Evolutionary conservation across 345 rosid genomes (phyloP).

Genomic region (Moricandia arvensis): DNA sequence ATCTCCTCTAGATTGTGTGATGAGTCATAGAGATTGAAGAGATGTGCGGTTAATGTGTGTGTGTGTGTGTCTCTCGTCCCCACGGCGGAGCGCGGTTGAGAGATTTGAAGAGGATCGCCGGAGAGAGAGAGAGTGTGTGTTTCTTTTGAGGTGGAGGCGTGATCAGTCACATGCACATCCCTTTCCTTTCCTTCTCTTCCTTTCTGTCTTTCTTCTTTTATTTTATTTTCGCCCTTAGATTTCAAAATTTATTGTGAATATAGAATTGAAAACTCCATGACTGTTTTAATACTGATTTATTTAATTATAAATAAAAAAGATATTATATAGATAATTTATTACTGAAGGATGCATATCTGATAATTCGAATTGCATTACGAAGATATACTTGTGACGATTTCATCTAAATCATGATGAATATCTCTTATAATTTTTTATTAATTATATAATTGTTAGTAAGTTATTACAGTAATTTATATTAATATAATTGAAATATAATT

Average conservation of each 20-base stretch:
- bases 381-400: too few relatives aligned
- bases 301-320: too few relatives aligned
- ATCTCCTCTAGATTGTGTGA: constrained; percentile 1
- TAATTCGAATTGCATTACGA: too few relatives aligned
- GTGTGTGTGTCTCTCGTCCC: background rate
- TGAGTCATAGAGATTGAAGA: background rate
- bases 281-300: too few relatives aligned
- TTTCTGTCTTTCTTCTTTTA: background rate
- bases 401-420: too few relatives aligned
- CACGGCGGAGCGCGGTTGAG: constrained; percentile 24
- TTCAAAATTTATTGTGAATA: constrained; percentile 17
- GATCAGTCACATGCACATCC: constrained; percentile 34
- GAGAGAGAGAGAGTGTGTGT: background rate
- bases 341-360: too few relatives aligned
- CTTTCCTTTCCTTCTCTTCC: constrained; percentile 15
- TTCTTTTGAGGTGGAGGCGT: constrained; percentile 39
- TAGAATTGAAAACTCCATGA: too few relatives aligned
- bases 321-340: too few relatives aligned
- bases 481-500: too few relatives aligned
- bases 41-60: background rate
- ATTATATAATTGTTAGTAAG: too few relatives aligned
- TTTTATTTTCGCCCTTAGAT: background rate
- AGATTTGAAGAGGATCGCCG: constrained; percentile 22
- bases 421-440: too few relatives aligned
- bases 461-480: too few relatives aligned